A percentile compares a stretch with the other conserved stretches of the same genome.
Evolutionary conservation across 2,329 filamentous ascomycete genomes (phyloP).

Genomic region (Neospermospora avenae): DNA sequence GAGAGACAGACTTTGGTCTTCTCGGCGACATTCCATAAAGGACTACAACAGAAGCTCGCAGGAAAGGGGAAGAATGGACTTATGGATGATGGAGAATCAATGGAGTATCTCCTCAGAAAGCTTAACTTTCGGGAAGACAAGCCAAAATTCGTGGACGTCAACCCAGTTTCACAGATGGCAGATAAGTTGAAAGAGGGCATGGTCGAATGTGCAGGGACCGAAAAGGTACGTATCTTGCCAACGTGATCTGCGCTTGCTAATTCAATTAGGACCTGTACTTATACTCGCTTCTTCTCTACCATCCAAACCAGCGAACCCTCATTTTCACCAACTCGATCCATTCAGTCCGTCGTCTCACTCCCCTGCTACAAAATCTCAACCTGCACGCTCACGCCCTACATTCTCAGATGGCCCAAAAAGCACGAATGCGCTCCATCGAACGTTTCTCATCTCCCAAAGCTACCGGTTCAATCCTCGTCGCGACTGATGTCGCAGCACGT

Average conservation of each 20-base stretch:
- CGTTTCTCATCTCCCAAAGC: constrained; percentile 69
- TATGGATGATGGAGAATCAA: constrained; percentile 72
- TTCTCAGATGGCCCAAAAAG: constrained; percentile 94
- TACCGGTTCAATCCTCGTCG: constrained; percentile 68
- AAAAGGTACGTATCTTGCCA: constrained; percentile 61
- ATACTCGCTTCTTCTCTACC: constrained; percentile 80
- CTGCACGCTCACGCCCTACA: constrained; percentile 77
- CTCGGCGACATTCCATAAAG: constrained; percentile 92
- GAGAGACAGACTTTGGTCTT: constrained; percentile 88
- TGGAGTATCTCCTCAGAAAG: constrained; percentile 89
- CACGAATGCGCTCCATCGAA: constrained; percentile 87
- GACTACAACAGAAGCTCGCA: constrained; percentile 84
- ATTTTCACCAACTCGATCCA: constrained; percentile 97
- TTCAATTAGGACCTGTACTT: constrained; percentile 74
- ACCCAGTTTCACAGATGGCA: constrained; percentile 87
- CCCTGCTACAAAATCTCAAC: constrained; percentile 78
- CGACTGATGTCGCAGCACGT: constrained; percentile 89
- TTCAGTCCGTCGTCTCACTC: constrained; percentile 79
- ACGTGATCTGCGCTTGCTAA: constrained; percentile 20
- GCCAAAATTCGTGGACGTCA: constrained; percentile 89
- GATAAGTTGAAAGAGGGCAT: constrained; percentile 81
- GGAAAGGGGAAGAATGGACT: constrained; percentile 63
- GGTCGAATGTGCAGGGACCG: constrained; percentile 86
- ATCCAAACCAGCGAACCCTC: constrained; percentile 75
- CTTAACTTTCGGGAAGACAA: constrained; percentile 81